A percentile compares a stretch with the other conserved stretches of the same genome.
These are phyloP conservation scores for Globisporangium carolinianum DNA, from an alignment of 352 stramenopile genomes.

Conservation along the genomic window DNA sequence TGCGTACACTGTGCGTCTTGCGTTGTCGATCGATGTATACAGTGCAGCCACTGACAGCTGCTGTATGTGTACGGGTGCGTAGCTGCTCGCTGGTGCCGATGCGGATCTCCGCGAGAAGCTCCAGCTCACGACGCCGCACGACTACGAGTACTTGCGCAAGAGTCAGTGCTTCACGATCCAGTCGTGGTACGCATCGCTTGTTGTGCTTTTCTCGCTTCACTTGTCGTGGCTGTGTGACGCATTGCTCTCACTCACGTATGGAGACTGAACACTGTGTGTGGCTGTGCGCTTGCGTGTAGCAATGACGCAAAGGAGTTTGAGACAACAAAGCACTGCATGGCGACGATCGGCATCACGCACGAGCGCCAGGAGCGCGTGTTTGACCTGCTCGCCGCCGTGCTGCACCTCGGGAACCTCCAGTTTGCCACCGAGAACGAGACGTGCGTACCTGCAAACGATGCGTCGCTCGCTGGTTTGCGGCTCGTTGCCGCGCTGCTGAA, in stretches of 20 bases:
- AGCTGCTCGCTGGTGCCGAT: slow-evolving; percentile 76
- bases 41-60: too few relatives aligned
- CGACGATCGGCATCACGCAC: slow-evolving; percentile 83
- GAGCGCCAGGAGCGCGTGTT: slow-evolving; percentile 81
- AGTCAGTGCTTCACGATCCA: slow-evolving; percentile 81
- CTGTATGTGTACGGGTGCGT: too few relatives aligned
- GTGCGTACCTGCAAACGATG: slow-evolving; percentile 49
- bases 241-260: neutral
- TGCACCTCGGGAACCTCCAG: slow-evolving; percentile 85
- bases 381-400: slow-evolving; percentile 75
- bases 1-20: slow-evolving; percentile 20
- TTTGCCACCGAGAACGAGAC: slow-evolving; percentile 82
- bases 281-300: neutral
- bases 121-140: slow-evolving; percentile 61
- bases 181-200: slow-evolving; percentile 32
- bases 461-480: slow-evolving; percentile 36
- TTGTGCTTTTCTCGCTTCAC: neutral
- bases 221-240: neutral
- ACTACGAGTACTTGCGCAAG: slow-evolving; percentile 87
- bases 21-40: too few relatives aligned
- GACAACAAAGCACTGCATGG: slow-evolving; percentile 80
- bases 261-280: neutral
- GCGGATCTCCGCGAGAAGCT: slow-evolving; percentile 55
- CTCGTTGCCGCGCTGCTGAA: slow-evolving; percentile 71
- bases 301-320: slow-evolving; percentile 81